Percentiles rank a stretch among this genome's conserved stretches.
phyloP scores from a whole-genome alignment of 2,329 filamentous ascomycete genomes.

The Immersiporthe knoxdaviesiana region DNA sequence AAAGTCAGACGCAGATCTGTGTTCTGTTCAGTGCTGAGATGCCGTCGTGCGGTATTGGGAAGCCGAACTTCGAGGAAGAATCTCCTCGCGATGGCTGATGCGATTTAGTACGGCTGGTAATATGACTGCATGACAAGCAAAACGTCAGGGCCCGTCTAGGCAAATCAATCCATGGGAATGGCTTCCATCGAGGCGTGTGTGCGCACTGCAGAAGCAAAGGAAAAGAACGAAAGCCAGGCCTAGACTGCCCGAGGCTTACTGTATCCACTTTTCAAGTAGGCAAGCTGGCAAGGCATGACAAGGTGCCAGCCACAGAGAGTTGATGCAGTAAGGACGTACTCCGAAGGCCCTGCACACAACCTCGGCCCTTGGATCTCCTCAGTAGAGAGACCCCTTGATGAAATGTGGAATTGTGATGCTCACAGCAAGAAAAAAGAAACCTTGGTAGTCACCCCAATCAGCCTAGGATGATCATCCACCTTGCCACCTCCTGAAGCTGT shows the following conservation, averaged over 20 bases:
- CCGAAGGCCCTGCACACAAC: not conserved
- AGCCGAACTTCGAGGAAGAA: not conserved
- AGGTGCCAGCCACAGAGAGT: not conserved
- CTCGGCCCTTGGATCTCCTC: no score
- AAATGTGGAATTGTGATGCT: not conserved
- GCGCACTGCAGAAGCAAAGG: not conserved
- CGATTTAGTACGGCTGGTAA: not conserved
- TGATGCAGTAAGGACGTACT: no score
- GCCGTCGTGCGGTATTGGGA: not conserved
- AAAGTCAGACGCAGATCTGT: not conserved
- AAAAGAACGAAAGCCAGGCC: not conserved
- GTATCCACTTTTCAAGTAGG: not conserved
- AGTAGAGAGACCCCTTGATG: not conserved
- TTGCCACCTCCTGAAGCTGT: not conserved
- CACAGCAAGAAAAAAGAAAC: not conserved
- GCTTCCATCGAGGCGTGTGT: not conserved
- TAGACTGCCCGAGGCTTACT: not conserved
- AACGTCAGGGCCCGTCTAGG: not conserved
- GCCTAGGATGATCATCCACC: not conserved
- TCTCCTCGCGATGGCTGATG: not conserved
- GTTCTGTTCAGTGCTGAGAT: not conserved
- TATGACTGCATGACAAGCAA: not conserved
- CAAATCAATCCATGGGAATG: not conserved
- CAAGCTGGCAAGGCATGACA: not conserved
- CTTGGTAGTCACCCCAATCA: not conserved